Evolutionary conservation across 495 filamentous ascomycete genomes (phyloP), one percentile per base, ranked within the genome.

Genomic region (Penicillium diatomitis): DNA sequence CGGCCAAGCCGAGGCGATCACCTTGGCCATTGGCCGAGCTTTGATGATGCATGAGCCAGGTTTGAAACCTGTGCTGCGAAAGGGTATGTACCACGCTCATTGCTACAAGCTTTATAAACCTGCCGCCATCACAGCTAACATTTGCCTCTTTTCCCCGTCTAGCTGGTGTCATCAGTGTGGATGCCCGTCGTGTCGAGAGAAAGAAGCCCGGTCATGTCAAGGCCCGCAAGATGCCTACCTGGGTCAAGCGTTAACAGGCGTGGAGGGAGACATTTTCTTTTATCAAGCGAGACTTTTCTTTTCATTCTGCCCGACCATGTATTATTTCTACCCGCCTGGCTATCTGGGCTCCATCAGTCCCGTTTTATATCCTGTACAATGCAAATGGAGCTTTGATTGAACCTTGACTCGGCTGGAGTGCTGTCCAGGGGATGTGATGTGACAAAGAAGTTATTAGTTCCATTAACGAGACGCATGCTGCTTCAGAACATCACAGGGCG

Each of bases 161-260:
- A 98, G 94, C 91, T 63, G 92, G 92, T 47, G 86, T 82, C 63
- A 78, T 97, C 49, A 95, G 90, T 44, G 84, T 95, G 54, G 90
- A 99, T 78, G 79, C 86, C 37, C 86, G 90, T 66, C 81, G 74
- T 46, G 94, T 97, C 51, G 92, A 99, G 72, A 89, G 92, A 59
- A 99, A 99, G 85, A 99, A 99, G 81, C 80, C 89, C 28, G 92
- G 92, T 55, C 84, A 87, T 55, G 65, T 95, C 66, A 97, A 97
- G 76, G 91, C 92, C 38, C 85, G 92, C 69, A 99, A 99, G 79
- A 92, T 88, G 84, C 94, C 90, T 47, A 77, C 94, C 54, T 99
- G 92, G 92, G 91, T 97, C 73, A 96, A 96, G 81, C 64, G 75
- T 56, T 78, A 70, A 60, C 52, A 40, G 33, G 53, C 20, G 20